Base-by-base conservation (phyloP, 129 eudicot species). In the Oenanthe sinensis region DNA sequence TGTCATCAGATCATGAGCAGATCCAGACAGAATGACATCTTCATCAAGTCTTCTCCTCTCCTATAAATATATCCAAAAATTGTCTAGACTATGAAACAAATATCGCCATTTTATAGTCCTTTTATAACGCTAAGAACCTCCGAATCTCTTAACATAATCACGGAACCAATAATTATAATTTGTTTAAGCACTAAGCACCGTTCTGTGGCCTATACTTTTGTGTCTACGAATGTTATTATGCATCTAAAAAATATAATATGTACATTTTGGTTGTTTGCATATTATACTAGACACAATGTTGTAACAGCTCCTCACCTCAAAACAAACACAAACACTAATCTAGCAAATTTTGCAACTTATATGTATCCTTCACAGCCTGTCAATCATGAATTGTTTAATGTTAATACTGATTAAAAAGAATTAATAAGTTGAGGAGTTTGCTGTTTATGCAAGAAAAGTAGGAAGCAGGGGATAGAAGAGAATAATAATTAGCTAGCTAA, bases 361-460 rank as follows among this genome's bases (percentile, higher is more conserved):
- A 11, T 28, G 26, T 17, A 28, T 24, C 54, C 47, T 54, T 37
- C 75, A 79, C 86, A 83, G 89, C 75, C 89, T 86, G 89, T 86
- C 89, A 77, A n/a, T 74, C 80, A 77, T 30, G 72, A 76, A 81
- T 81, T 81, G 60, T 81, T 81, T 76, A 70, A 81, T 76, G 67
- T 63, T 63, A 63, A 26, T 60, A 46, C 3, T 19, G 46, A 49
- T 58, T 62, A 40, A 46, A 15, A 6, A 42, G n/a, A 16, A 22
- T 40, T 33, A 36, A 28, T 44, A 67, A 30, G 39, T 6, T 67
- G 33, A 67, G 8, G 72, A 30, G 72, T 65, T 76, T 49, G 80
- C 75, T 80, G 78, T 73, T 73, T 55, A 16, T 80, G 55, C 44
- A 80, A 79, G 77, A 74, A 46, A 74, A 74, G 77, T 46, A 28